Percentiles rank a stretch among this genome's conserved stretches.
Conservation (phyloP, 2,329 filamentous ascomycete genomes). For the Fusarium coicis region DNA sequence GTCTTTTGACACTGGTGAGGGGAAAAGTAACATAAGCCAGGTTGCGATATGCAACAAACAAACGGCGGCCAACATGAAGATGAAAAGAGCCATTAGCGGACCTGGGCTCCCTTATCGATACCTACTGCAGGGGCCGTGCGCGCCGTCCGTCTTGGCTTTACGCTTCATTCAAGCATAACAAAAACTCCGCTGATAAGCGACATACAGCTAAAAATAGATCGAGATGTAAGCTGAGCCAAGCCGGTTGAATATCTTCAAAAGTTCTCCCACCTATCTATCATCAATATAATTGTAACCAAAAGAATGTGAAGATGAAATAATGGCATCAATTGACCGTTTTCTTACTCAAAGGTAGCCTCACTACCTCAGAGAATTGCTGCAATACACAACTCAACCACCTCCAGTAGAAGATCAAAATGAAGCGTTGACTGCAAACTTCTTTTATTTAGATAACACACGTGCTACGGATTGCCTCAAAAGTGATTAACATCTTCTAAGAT, state of each 20-base stretch:
- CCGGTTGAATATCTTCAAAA: neutral
- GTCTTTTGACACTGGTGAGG: neutral
- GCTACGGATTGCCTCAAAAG: fast-evolving
- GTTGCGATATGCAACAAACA: neutral
- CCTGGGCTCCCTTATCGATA: neutral
- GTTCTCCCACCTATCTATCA: neutral
- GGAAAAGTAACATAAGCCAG: neutral
- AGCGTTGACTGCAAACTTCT: neutral
- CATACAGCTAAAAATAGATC: neutral
- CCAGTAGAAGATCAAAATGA: neutral
- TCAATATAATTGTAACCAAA: neutral
- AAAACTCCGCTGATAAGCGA: too few relatives aligned
- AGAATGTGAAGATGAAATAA: neutral
- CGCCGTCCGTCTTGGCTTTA: neutral
- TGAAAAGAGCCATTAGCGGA: neutral
- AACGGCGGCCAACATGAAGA: too few relatives aligned
- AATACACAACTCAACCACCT: neutral
- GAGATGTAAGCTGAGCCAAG: neutral
- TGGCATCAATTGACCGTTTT: neutral
- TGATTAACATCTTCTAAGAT: fast-evolving
- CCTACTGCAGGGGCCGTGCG: neutral
- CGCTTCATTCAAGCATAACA: neutral
- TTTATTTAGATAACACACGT: fast-evolving
- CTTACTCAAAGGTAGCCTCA: neutral
- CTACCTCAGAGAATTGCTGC: neutral